These are phyloP conservation scores for Kalanchoe fedtschenkoi DNA, from an alignment of 164 flowering plant species.

Conservation along the genomic window DNA sequence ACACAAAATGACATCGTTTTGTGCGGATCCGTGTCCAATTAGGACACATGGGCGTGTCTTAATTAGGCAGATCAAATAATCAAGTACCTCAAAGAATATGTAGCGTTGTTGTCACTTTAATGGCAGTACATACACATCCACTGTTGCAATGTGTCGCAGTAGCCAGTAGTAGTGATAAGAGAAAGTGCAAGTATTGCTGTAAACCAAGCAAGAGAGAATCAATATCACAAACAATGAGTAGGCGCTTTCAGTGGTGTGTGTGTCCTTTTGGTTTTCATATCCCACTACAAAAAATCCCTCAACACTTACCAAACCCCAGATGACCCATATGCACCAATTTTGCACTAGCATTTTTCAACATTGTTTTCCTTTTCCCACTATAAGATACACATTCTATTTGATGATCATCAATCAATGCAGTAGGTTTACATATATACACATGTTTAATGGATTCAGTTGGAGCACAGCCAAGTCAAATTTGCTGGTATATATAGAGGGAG, in stretches of 20 bases:
- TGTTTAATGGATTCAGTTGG: no score
- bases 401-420: background rate
- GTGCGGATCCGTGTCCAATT: no score
- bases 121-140: background rate
- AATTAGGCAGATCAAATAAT: background rate
- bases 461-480: no score
- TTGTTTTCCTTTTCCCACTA: background rate
- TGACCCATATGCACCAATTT: background rate
- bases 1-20: no score
- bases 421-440: background rate
- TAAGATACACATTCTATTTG: background rate
- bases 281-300: background rate
- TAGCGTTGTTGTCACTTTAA: background rate
- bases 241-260: background rate
- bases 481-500: no score
- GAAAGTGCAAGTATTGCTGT: constrained; percentile 4
- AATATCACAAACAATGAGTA: constrained; percentile 5
- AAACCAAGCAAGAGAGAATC: constrained; percentile 6
- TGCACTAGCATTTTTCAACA: constrained; percentile 2
- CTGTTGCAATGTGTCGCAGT: no score
- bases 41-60: background rate
- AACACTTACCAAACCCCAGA: background rate
- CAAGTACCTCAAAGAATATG: background rate
- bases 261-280: background rate
- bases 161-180: background rate